These are phyloP conservation scores for Plasmopara muralis DNA, from an alignment of 352 stramenopile genomes.

Conservation along the genomic window DNA sequence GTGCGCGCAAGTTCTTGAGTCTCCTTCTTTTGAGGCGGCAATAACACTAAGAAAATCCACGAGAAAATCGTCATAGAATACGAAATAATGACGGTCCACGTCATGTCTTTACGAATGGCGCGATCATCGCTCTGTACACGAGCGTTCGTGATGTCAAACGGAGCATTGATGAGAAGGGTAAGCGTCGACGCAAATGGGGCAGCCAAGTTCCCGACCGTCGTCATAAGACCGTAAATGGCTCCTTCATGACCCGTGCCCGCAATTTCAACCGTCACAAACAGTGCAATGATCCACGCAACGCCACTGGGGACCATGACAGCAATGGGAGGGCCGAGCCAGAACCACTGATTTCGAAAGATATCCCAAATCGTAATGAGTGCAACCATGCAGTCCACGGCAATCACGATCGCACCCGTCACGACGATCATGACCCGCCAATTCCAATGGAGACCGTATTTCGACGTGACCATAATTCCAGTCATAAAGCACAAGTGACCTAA, in stretches of 20 bases:
- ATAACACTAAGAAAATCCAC: constrained; percentile 27
- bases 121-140: constrained; percentile 34
- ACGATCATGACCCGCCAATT: constrained; percentile 36
- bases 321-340: constrained; percentile 33
- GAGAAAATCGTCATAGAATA: constrained; percentile 33
- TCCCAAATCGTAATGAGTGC: constrained; percentile 38
- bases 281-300: constrained; percentile 32
- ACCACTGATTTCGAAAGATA: constrained; percentile 40
- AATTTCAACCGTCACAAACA: constrained; percentile 42
- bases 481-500: constrained; percentile 31
- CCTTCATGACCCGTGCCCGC: constrained; percentile 42
- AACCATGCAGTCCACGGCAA: constrained; percentile 28
- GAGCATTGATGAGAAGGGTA: constrained; percentile 29
- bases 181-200: constrained; percentile 33
- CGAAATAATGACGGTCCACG: constrained; percentile 34
- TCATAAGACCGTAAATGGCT: constrained; percentile 39
- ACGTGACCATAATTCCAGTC: constrained; percentile 26
- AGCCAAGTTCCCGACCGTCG: constrained; percentile 35
- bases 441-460: constrained; percentile 43
- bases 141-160: constrained; percentile 36
- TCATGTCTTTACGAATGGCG: constrained; percentile 29
- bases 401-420: constrained; percentile 23
- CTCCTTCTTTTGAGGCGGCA: constrained; percentile 39
- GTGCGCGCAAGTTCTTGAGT: constrained; percentile 25
- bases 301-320: constrained; percentile 29